A percentile compares a stretch with the other conserved stretches of the same genome.
Conservation (phyloP, 176 grass and related monocot genomes). For the Oryza glaberrima region DNA sequence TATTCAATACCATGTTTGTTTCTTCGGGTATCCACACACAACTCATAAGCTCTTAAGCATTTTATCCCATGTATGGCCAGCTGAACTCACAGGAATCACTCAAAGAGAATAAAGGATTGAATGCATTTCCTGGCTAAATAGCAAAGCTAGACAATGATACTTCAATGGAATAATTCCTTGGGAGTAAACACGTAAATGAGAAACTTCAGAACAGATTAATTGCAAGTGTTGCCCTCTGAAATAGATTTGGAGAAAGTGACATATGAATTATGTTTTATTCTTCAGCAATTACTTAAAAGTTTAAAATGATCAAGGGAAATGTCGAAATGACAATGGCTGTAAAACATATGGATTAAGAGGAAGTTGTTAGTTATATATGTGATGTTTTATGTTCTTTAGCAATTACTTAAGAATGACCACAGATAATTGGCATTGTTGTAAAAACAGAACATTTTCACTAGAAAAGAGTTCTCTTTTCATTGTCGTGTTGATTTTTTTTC, state of each 20-base stretch:
- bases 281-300: background rate
- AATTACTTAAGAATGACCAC: background rate
- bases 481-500: background rate
- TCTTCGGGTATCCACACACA: background rate
- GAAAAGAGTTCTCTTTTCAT: background rate
- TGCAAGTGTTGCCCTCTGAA: background rate
- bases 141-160: constrained; percentile 70
- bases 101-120: background rate
- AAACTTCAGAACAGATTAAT: constrained; percentile 20
- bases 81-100: background rate
- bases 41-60: background rate
- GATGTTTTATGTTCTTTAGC: background rate
- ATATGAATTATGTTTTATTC: background rate
- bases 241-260: background rate
- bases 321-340: background rate
- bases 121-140: background rate
- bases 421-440: background rate
- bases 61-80: background rate
- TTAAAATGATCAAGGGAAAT: background rate
- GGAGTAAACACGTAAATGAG: background rate
- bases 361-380: background rate
- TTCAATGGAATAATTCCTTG: constrained; percentile 62
- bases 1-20: too few species aligned
- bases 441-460: background rate
- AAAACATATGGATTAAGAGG: background rate